These are phyloP conservation scores for Powellomyces hirtus DNA, from an alignment of 192 early-diverging fungal genomes.

Conservation along the genomic window DNA sequence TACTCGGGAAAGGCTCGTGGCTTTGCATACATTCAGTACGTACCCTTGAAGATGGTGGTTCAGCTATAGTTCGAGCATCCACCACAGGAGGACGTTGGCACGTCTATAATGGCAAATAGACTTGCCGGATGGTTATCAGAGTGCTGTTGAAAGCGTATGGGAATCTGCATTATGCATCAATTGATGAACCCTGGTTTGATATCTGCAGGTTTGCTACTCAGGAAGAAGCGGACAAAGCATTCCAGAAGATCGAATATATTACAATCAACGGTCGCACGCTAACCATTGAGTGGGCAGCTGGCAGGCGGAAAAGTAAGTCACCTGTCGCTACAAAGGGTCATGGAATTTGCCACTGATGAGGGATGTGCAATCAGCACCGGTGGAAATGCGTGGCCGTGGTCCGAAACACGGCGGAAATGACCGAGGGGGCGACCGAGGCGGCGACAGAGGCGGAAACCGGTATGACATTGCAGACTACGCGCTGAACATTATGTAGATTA, in stretches of 20 bases:
- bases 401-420: background rate
- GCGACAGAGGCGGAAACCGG: background rate
- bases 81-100: background rate
- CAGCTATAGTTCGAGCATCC: background rate
- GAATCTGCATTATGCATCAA: background rate
- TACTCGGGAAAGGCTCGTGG: slow-evolving; percentile 39
- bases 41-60: too few species aligned
- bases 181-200: background rate
- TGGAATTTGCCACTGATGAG: background rate
- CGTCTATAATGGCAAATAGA: too few species aligned
- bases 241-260: slow-evolving; percentile 48
- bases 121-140: background rate
- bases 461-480: background rate
- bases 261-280: slow-evolving; percentile 44
- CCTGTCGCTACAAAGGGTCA: background rate
- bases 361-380: slow-evolving; percentile 24
- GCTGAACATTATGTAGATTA: background rate
- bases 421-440: background rate
- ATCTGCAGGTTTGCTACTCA: slow-evolving; percentile 37
- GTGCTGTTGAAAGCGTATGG: background rate
- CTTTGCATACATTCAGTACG: slow-evolving; percentile 51
- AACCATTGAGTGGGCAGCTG: slow-evolving; percentile 50
- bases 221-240: slow-evolving; percentile 46
- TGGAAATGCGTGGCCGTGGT: slow-evolving; percentile 33
- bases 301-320: slow-evolving; percentile 39